A percentile compares a stretch with the other conserved stretches of the same genome.
These are phyloP conservation scores for Trypanosomatidae sp. DNA, from an alignment of 208 protist species.

Conservation along the genomic window DNA sequence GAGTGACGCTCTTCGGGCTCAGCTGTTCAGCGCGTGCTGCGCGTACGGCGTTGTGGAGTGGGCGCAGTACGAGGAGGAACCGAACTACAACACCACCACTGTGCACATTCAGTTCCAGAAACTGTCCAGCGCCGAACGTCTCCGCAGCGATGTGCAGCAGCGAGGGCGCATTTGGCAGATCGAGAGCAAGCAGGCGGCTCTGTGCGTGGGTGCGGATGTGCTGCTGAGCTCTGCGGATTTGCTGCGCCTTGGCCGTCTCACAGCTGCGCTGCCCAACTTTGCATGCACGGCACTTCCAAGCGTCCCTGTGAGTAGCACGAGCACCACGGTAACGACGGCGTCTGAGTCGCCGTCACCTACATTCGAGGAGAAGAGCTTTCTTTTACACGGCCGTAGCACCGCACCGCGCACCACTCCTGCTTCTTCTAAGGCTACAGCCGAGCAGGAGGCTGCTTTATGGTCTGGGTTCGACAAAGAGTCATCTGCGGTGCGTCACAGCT, in stretches of 20 bases:
- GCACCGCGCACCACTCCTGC: background rate
- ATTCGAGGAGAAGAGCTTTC: conserved; percentile 32
- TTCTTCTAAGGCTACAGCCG: conserved; percentile 21
- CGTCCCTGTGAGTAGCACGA: background rate
- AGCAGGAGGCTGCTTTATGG: conserved; percentile 35
- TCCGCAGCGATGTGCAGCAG: conserved; percentile 45
- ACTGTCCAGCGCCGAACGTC: conserved; percentile 56
- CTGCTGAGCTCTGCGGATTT: conserved; percentile 42
- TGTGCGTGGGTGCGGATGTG: conserved; percentile 45
- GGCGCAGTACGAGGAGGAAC: conserved; percentile 44
- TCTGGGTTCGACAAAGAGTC: conserved; percentile 20
- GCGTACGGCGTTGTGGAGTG: conserved; percentile 69
- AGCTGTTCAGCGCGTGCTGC: conserved; percentile 65
- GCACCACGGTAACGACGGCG: background rate
- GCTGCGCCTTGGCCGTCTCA: conserved; percentile 27
- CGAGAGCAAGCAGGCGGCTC: conserved; percentile 34
- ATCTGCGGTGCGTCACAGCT: conserved; percentile 30
- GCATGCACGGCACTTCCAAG: conserved; percentile 10
- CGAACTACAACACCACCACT: conserved; percentile 51
- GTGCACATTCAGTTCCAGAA: conserved; percentile 73
- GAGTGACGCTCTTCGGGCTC: conserved; percentile 36
- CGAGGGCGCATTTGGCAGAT: conserved; percentile 44
- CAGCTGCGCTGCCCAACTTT: conserved; percentile 10
- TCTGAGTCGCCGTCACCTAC: conserved; percentile 11
- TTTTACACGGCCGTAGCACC: conserved; percentile 24